Conservation (phyloP, 768 basidiomycete species). For the Leucocoprinus sp. region DNA sequence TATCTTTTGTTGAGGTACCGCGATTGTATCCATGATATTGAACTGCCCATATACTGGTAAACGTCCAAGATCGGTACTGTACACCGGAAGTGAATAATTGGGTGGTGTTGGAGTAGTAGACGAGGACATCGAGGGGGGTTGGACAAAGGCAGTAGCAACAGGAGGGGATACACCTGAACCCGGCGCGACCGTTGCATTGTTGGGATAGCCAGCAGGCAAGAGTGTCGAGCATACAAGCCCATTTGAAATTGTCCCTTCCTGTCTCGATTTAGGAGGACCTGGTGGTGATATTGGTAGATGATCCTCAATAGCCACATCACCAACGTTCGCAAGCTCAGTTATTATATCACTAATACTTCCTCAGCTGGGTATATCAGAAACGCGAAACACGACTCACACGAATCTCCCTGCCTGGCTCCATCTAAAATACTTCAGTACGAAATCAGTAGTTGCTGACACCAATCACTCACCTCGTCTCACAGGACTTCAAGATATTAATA, state of each 20-base stretch:
- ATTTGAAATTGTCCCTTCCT: constrained; percentile 14
- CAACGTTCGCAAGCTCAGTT: constrained; percentile 27
- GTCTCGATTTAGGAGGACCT: constrained; percentile 11
- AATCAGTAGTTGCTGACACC: background rate
- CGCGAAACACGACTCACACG: background rate
- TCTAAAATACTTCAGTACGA: constrained; percentile 16
- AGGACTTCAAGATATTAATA: constrained; percentile 39
- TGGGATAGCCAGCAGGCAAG: background rate
- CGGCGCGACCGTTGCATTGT: background rate
- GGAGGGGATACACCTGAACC: background rate
- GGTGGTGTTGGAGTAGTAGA: constrained; percentile 11
- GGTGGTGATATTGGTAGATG: background rate
- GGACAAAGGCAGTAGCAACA: no score
- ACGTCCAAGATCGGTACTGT: constrained; percentile 49
- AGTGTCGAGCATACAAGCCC: background rate
- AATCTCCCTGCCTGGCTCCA: constrained; percentile 38
- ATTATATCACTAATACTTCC: constrained; percentile 24
- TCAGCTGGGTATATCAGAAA: background rate
- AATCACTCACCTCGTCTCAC: constrained; percentile 29
- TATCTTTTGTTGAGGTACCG: constrained; percentile 9
- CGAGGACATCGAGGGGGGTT: constrained; percentile 15
- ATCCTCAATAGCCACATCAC: constrained; percentile 22
- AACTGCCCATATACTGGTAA: constrained; percentile 41
- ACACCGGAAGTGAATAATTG: constrained; percentile 40
- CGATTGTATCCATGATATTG: constrained; percentile 24